These are phyloP conservation scores for Venturia carpophila DNA, from an alignment of 2,329 filamentous ascomycete species.

Conservation along the genomic window DNA sequence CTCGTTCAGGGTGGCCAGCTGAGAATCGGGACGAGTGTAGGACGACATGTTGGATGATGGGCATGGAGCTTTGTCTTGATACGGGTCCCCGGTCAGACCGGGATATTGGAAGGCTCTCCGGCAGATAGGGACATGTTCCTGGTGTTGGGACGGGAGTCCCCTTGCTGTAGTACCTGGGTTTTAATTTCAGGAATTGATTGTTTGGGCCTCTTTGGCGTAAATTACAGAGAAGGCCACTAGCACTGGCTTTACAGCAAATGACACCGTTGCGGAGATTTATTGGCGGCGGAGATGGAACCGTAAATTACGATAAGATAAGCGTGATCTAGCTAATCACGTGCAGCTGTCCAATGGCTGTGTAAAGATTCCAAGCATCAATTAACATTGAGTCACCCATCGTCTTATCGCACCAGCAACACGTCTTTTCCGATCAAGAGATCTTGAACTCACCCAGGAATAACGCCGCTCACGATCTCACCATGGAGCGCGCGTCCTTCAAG, in stretches of 20 bases:
- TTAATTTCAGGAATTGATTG: not conserved
- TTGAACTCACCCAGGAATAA: not conserved
- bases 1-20: not conserved
- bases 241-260: not conserved
- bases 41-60: conserved; percentile 3
- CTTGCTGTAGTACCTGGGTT: not conserved
- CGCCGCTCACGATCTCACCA: not conserved
- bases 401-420: not conserved
- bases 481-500: conserved; percentile 26
- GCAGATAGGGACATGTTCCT: not conserved
- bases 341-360: not conserved
- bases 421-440: not conserved
- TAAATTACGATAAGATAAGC: not conserved
- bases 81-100: not conserved
- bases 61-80: not conserved
- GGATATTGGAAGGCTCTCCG: not conserved
- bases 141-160: not conserved
- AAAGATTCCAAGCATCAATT: not conserved
- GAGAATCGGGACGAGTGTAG: not conserved
- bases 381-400: not conserved
- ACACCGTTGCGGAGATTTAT: not conserved
- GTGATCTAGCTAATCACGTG: not conserved
- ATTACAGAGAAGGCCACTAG: not conserved
- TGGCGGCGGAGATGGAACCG: not conserved
- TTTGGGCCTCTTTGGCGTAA: not conserved